Base-by-base conservation (phyloP, 2,329 filamentous ascomycete species). In the Lecanosticta acicola region DNA sequence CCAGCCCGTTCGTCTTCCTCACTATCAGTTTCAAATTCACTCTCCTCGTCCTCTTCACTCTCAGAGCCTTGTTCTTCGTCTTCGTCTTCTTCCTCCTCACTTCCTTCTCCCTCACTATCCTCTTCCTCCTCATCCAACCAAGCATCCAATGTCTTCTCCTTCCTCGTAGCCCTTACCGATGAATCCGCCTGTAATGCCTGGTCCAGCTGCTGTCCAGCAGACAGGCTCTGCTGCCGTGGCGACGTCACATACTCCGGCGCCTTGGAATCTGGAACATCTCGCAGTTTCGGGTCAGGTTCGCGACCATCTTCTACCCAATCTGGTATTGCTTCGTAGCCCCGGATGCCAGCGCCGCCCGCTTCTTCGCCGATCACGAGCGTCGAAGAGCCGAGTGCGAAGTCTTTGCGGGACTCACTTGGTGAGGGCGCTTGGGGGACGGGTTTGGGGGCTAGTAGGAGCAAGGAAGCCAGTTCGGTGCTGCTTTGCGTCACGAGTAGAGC, bases 401-500 rank as follows among this genome's bases (percentile, higher is more conserved):
- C 83, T 53, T 83, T 87, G 26, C 90, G 79, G 2, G 79, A 82
- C 63, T 95, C 90, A 0, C 87, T 94, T 0, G 93, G 93, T 48
- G 87, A 94, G 0, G 89, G 89, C 0, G 86, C 85, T 50, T 94
- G 87, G 0, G 93, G 93, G 0, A 93, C 88, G 0, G 93, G 91
- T 64, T 98, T 98, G 0, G 93, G 90, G 0, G 93, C 93, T 1
- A 97, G 78, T 1, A 98, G 81, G 65, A 97, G 85, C 11, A 98
- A 75, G 1, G 85, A 89, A 2, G 93, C 93, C 13, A 98, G 79
- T 65, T 97, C 88, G 1, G 81, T 85, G 5, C 79, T 80, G 2
- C 76, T 73, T 1, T 90, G 87, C 3, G 86, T 81, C 3, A 81
- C 77, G 1, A 98, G 79, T 1, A 98, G 79, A 1, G 89, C 78